A percentile compares a stretch with the other conserved stretches of the same genome.
Conservation (phyloP, 192 early-diverging fungal species). For the Geranomyces michiganensis region DNA sequence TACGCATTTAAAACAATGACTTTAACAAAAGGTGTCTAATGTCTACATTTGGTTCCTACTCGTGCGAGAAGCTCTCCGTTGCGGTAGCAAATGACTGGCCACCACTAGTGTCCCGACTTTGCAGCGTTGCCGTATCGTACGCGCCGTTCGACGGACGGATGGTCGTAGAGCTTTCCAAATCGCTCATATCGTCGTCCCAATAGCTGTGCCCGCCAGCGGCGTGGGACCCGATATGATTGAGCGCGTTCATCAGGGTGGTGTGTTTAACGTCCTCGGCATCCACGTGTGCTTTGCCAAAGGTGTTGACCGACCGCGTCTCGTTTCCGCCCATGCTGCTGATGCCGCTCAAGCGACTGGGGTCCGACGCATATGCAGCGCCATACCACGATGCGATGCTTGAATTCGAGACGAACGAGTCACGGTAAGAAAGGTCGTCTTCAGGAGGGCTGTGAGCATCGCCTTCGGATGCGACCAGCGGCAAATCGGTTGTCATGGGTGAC, state of each 20-base stretch:
- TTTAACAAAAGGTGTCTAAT: no score
- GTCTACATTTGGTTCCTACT: no score
- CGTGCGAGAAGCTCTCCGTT: neutral
- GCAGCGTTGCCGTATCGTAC: neutral
- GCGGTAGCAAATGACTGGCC: neutral
- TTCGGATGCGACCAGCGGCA: neutral
- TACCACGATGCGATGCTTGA: no score
- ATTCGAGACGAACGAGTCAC: neutral
- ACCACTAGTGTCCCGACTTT: neutral
- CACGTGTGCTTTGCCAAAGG: neutral
- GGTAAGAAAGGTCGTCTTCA: neutral
- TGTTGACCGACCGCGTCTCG: neutral
- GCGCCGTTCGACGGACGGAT: neutral
- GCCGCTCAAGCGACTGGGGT: no score
- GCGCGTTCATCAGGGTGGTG: slow-evolving; percentile 1
- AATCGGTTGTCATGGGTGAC: neutral
- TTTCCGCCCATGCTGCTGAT: neutral
- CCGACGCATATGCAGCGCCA: no score
- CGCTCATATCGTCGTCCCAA: neutral
- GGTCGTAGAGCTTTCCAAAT: neutral
- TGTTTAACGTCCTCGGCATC: neutral
- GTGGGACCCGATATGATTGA: neutral
- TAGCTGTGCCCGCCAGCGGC: neutral
- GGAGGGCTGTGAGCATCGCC: neutral
- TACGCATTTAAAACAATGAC: no score